Percentiles rank a stretch among this genome's conserved stretches.
Conservation (phyloP, 768 basidiomycete species). For the Serendipita indica region DNA sequence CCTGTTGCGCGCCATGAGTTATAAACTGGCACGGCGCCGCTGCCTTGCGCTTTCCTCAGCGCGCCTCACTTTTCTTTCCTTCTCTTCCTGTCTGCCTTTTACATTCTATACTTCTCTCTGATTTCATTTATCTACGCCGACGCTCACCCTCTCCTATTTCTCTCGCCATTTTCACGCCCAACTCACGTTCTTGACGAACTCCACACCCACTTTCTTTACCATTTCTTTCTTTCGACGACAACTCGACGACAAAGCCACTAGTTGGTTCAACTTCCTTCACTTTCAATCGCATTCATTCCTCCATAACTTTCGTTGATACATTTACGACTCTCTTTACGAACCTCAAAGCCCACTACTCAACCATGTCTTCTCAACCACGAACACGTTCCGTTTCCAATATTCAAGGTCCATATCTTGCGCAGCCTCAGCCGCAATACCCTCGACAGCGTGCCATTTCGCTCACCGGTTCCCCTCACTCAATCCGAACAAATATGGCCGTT, state of each 20-base stretch:
- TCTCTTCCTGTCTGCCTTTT: background rate
- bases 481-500: background rate
- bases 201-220: background rate
- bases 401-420: background rate
- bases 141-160: background rate
- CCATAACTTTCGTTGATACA: no score
- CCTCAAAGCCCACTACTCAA: background rate
- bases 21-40: background rate
- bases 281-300: no score
- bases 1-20: no score
- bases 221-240: background rate
- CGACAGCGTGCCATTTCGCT: background rate
- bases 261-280: background rate
- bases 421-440: background rate
- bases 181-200: slow-evolving; percentile 9
- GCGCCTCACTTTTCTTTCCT: background rate
- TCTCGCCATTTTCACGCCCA: background rate
- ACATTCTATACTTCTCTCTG: background rate
- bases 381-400: background rate
- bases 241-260: no score
- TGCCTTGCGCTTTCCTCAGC: background rate
- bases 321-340: background rate
- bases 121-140: background rate
- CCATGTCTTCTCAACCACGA: background rate
- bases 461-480: background rate